Evolutionary conservation across 768 basidiomycete genomes (phyloP), one percentile per base, ranked within the genome.

Genomic region (Hypholoma sublateritium): DNA sequence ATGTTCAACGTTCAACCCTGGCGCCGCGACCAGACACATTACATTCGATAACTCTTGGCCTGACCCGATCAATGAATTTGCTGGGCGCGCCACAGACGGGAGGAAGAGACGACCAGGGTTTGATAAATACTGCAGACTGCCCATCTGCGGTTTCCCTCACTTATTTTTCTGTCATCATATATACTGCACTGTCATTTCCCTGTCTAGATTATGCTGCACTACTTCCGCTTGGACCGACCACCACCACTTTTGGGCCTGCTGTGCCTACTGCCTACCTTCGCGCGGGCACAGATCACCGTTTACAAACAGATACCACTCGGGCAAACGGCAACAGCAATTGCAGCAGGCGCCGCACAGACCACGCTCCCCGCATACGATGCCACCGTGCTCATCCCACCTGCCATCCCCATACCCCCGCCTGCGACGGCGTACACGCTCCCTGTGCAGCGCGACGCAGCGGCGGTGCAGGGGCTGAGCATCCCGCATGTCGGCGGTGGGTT

Each of bases 301-400:
- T 73, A 74, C 39, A 69, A 70, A 19, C 72, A 73, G 43, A 62
- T 63, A n/a, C 68, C 70, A 13, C 63, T 70, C 6, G 68, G 58
- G 32, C 67, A 69, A 53, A 68, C 66, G 8, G 41, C 52, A 6
- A 49, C 60, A 2, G 51, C 52, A 3, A 28, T 35, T 25, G 37
- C 54, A 34, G 49, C 58, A 42, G 12, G 54, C 37, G 45, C 62
- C 7, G 50, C 53, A 3, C 37, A 52, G 36, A 77, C 77, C 0
- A 69, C 72, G 4, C 63, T 72, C 1, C 75, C 80, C 12, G 80
- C 80, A 0, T 84, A 84, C 64, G 79, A 87, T 62, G 70, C 74
- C 35, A 79, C 78, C 0, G 59, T 74, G 2, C 72, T 87, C 17
- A 70, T 55, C 28, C 74, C 85, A 1, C 85, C 85, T 14, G 61